These are phyloP conservation scores for Fallopia convolvulus DNA, from an alignment of 148 eudicot genomes.

Conservation along the genomic window DNA sequence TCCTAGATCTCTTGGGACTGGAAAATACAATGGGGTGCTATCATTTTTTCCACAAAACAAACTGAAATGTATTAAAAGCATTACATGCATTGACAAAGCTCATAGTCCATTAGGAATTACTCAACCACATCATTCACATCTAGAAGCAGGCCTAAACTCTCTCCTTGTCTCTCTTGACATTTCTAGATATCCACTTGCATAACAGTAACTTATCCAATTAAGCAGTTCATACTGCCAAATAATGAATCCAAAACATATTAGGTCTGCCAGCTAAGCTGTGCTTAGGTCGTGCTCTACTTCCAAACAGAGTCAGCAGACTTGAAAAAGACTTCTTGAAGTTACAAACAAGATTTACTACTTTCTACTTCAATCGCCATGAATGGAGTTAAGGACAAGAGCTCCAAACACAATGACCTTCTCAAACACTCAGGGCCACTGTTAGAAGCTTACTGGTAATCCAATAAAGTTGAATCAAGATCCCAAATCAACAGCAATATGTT, in stretches of 20 bases:
- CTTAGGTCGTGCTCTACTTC: neutral
- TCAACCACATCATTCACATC: neutral
- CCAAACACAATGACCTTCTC: neutral
- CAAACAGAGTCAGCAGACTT: neutral
- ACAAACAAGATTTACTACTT: neutral
- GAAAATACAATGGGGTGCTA: neutral
- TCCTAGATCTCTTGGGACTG: conserved; percentile 44
- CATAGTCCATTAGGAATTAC: neutral
- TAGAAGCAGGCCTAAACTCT: neutral
- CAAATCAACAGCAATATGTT: neutral
- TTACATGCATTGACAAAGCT: neutral
- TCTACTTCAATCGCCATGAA: neutral
- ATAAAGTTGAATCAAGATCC: neutral
- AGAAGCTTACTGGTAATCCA: neutral
- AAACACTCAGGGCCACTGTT: neutral
- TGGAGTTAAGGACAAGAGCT: neutral
- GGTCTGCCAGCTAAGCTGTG: neutral
- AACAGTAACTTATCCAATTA: neutral
- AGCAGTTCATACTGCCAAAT: neutral
- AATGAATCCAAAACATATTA: neutral
- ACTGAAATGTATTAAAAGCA: neutral
- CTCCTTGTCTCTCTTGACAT: neutral
- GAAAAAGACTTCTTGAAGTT: neutral
- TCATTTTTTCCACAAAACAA: neutral
- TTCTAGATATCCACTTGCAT: neutral